Percentiles rank a stretch among this genome's conserved stretches.
phyloP scores from a whole-genome alignment of 2,329 filamentous ascomycete genomes.

The Arthrobotrys pseudoclavata region DNA sequence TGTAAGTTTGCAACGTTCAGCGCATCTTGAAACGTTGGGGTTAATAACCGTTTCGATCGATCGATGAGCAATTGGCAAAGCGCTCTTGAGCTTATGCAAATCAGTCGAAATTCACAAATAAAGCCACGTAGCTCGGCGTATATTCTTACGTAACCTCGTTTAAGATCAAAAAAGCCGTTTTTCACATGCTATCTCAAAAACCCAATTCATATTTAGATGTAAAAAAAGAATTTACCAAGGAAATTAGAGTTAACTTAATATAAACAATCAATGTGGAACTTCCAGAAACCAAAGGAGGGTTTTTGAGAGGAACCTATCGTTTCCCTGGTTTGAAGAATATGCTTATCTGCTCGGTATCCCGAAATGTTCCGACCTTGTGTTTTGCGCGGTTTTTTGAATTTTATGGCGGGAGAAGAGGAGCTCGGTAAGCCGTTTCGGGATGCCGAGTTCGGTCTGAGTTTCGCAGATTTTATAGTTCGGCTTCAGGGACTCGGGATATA shows the following conservation, averaged over 20 bases:
- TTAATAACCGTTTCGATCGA: background rate
- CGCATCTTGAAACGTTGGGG: background rate
- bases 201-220: background rate
- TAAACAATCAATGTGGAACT: constrained; percentile 3
- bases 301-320: background rate
- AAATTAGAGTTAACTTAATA: background rate
- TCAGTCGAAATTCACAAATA: background rate
- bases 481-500: background rate
- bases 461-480: constrained; percentile 11
- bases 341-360: constrained; percentile 42
- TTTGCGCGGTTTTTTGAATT: background rate
- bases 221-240: background rate
- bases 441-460: constrained; percentile 40
- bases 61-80: background rate
- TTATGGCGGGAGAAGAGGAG: constrained; percentile 24
- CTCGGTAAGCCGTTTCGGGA: constrained; percentile 31
- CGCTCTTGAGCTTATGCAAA: background rate
- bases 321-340: background rate
- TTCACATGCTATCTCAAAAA: constrained; percentile 18
- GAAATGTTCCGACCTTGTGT: constrained; percentile 19
- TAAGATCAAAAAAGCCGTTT: background rate
- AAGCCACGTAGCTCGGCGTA: background rate
- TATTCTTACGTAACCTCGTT: constrained; percentile 13
- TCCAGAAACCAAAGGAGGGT: background rate
- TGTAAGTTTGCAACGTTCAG: constrained; percentile 21